Base-by-base conservation (phyloP, 495 filamentous ascomycete genomes). In the Tuber borchii region DNA sequence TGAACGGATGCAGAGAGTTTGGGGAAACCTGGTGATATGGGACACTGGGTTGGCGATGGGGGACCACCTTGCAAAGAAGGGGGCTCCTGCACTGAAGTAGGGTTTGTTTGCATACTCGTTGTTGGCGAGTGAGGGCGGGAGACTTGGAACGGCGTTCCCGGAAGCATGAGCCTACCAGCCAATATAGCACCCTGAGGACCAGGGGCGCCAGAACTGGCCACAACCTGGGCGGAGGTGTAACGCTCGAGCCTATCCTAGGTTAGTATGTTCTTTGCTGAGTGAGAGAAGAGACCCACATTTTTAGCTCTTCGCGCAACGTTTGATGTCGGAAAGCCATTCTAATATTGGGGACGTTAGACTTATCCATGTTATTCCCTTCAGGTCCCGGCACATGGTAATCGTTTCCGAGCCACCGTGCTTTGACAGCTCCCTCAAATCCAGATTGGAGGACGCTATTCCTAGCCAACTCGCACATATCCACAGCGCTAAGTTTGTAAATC, bases 381-480 rank as follows among this genome's bases (percentile, higher is more conserved):
- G 91, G 88, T 12, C 95, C 95, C 0, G 91, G 90, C 31, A 90
- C 80, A 78, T 91, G 85, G 82, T 90, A 97, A 74, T 90, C 88
- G 22, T 87, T 85, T 2, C 95, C 95, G 10, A 99, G 86, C 94
- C 95, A 99, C 83, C 92, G 88, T 77, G 92, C 90, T 85, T 97
- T 99, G 78, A 98, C 84, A 26, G 89, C 87, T 81, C 91, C 87
- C 83, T 99, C 95, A 80, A 97, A 99, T 31, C 95, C 95, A 84
- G 93, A 96, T 82, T 99, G 95, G 78, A 89, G 88, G 45, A 99
- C 95, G 20, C 93, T 97, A 84, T 97, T 94, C 84, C 95, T 96
- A 6, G 95, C 95, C 46, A 99, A 86, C 85, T 99, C 95, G 82
- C 96, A 98, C 95, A 99, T 99, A 83, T 99, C 95, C 9, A 97